Evolutionary conservation across 1,284 basidiomycete genomes (phyloP).

Genomic region (Tausonia pullulans): DNA sequence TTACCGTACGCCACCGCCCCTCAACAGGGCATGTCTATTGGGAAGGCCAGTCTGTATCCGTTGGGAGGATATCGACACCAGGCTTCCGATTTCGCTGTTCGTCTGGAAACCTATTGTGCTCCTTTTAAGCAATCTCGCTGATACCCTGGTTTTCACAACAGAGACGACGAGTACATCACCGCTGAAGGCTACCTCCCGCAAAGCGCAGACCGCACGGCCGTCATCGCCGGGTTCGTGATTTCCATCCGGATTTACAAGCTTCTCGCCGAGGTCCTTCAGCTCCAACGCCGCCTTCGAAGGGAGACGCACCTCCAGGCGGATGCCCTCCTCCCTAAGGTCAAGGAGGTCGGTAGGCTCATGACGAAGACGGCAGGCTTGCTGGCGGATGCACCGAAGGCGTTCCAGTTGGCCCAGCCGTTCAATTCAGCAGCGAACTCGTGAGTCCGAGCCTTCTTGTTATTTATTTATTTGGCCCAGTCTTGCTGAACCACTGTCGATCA

Average conservation of each 20-base stretch:
- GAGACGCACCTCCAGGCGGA: constrained; percentile 27
- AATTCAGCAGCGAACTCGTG: constrained; percentile 21
- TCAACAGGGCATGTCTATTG: constrained; percentile 37
- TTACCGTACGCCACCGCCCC: not conserved
- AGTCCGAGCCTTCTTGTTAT: not conserved
- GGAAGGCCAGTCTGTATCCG: constrained; percentile 36
- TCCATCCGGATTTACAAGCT: not conserved
- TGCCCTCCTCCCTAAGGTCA: constrained; percentile 29
- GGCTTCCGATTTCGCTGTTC: constrained; percentile 17
- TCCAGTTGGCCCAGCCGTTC: constrained; percentile 23
- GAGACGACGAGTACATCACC: constrained; percentile 47
- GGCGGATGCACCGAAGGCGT: constrained; percentile 27
- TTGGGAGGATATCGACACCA: too few species aligned
- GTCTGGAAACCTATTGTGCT: not conserved
- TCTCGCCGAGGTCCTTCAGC: constrained; percentile 25
- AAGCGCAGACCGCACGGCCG: constrained; percentile 65
- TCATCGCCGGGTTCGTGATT: constrained; percentile 55
- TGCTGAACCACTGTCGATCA: constrained; percentile 1
- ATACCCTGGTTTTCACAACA: constrained; percentile 4
- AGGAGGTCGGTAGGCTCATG: constrained; percentile 30
- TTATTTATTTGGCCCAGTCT: not conserved
- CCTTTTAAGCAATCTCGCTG: not conserved
- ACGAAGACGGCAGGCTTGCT: not conserved
- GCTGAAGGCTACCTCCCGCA: constrained; percentile 64
- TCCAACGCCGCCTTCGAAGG: constrained; percentile 24